phyloP scores from a whole-genome alignment of 345 rosid species.

The Ailanthus altissimus region DNA sequence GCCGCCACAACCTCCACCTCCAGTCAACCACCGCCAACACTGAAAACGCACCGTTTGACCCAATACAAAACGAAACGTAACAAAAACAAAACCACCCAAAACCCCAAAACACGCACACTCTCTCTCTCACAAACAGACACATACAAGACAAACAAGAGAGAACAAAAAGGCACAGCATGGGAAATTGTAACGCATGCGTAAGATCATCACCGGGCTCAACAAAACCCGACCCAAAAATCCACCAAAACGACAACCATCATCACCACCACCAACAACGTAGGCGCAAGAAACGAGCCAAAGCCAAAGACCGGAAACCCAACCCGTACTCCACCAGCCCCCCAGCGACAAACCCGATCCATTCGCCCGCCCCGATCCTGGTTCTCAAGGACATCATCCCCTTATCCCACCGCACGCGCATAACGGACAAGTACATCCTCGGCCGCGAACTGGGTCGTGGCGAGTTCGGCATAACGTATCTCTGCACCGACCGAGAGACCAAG shows the following conservation, averaged over 20 bases:
- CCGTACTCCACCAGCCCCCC: slow-evolving; percentile 44
- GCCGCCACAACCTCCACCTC: neutral
- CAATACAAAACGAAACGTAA: neutral
- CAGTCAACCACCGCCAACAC: slow-evolving; percentile 16
- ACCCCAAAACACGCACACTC: neutral
- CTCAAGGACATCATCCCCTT: slow-evolving; percentile 67
- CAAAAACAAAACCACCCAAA: neutral
- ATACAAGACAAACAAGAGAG: neutral
- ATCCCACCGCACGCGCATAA: slow-evolving; percentile 66
- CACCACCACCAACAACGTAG: slow-evolving; percentile 11
- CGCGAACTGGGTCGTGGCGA: slow-evolving; percentile 93
- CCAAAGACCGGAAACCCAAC: slow-evolving; percentile 50
- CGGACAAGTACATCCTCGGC: slow-evolving; percentile 82
- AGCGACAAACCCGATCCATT: slow-evolving; percentile 35
- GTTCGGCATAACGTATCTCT: slow-evolving; percentile 90
- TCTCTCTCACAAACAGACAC: neutral
- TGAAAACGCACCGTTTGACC: slow-evolving; percentile 8
- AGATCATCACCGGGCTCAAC: slow-evolving; percentile 40
- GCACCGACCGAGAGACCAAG: slow-evolving; percentile 76
- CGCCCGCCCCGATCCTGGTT: slow-evolving; percentile 64
- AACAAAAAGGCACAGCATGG: slow-evolving; percentile 42
- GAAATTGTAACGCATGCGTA: slow-evolving; percentile 89
- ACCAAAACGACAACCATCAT: neutral
- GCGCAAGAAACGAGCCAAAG: slow-evolving; percentile 25
- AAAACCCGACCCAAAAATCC: slow-evolving; percentile 4